Conservation (phyloP, 768 basidiomycete genomes). For the Pleurotus sapidus region DNA sequence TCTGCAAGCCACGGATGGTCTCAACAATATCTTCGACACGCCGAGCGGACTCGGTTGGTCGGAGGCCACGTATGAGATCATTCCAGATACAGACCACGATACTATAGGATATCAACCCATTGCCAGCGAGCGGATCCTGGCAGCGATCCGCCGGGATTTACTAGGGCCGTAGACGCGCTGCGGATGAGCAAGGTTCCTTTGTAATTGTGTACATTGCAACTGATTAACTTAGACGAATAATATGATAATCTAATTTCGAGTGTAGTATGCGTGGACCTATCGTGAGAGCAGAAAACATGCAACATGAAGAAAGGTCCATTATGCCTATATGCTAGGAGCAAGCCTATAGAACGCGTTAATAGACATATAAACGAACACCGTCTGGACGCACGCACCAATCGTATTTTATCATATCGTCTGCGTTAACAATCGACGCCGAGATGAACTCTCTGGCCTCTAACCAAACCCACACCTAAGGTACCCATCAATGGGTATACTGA, state of each 20-base stretch:
- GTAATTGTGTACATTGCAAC: no score
- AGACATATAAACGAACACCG: conserved; percentile 10
- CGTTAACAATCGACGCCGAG: conserved; percentile 70
- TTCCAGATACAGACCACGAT: conserved; percentile 3
- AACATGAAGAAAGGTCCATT: conserved; percentile 76
- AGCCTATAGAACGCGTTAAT: conserved; percentile 34
- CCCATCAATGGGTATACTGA: no score
- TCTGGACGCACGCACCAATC: conserved; percentile 53
- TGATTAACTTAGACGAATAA: no score
- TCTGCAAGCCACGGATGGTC: conserved; percentile 5
- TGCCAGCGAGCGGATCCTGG: not conserved
- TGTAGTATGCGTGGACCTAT: no score
- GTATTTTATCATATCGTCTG: conserved; percentile 85
- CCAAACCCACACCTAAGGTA: conserved; percentile 74
- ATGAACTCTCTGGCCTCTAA: conserved; percentile 90
- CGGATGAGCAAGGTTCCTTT: no score
- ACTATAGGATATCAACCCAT: conserved; percentile 1
- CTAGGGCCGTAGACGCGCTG: not conserved
- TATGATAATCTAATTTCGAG: not conserved
- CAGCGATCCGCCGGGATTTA: not conserved
- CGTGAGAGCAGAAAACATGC: conserved; percentile 23
- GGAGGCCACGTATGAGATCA: conserved; percentile 1
- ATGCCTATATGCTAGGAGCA: conserved; percentile 40
- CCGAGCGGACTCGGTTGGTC: conserved; percentile 6
- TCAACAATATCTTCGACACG: not conserved